Percentiles rank a stretch among this genome's conserved stretches.
Evolutionary conservation across 2,329 filamentous ascomycete species (phyloP).

Genomic region (Claviceps paspali): DNA sequence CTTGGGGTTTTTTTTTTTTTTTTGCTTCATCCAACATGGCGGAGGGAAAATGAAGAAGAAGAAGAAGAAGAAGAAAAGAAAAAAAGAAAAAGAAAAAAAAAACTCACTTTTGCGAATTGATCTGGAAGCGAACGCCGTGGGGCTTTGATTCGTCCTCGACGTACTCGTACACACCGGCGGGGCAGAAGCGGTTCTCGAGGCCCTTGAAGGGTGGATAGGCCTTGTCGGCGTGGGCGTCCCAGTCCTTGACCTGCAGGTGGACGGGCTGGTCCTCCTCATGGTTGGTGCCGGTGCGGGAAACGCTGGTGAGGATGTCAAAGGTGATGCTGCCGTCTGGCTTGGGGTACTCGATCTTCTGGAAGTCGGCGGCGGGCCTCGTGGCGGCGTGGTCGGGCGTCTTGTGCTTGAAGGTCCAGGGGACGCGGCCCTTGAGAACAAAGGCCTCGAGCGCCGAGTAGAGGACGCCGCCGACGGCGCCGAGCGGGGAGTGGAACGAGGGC

Average conservation of each 20-base stretch:
- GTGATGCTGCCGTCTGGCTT: conserved; percentile 92
- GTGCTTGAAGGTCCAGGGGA: conserved; percentile 88
- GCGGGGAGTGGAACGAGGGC: conserved; percentile 76
- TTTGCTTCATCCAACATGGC: no score
- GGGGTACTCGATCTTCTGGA: conserved; percentile 82
- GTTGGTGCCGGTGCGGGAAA: conserved; percentile 90
- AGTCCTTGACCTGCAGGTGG: conserved; percentile 87
- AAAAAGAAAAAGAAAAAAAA: not conserved
- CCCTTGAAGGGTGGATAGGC: conserved; percentile 84
- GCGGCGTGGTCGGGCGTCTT: conserved; percentile 59
- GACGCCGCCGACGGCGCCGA: conserved; percentile 81
- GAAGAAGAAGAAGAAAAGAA: not conserved
- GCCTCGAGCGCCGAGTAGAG: conserved; percentile 89
- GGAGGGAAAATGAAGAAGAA: not conserved
- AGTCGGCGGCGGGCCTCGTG: conserved; percentile 67
- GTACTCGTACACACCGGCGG: conserved; percentile 95
- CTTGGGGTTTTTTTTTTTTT: no score
- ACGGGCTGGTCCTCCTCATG: conserved; percentile 98
- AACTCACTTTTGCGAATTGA: conserved; percentile 91
- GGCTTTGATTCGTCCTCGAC: conserved; percentile 81
- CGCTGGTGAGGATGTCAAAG: conserved; percentile 92
- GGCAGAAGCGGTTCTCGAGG: conserved; percentile 91
- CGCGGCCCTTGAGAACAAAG: conserved; percentile 68
- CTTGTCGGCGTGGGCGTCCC: conserved; percentile 73
- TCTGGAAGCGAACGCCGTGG: conserved; percentile 87